These are phyloP conservation scores for Leishmania martiniquensis DNA, from an alignment of 208 protist species.

Conservation along the genomic window DNA sequence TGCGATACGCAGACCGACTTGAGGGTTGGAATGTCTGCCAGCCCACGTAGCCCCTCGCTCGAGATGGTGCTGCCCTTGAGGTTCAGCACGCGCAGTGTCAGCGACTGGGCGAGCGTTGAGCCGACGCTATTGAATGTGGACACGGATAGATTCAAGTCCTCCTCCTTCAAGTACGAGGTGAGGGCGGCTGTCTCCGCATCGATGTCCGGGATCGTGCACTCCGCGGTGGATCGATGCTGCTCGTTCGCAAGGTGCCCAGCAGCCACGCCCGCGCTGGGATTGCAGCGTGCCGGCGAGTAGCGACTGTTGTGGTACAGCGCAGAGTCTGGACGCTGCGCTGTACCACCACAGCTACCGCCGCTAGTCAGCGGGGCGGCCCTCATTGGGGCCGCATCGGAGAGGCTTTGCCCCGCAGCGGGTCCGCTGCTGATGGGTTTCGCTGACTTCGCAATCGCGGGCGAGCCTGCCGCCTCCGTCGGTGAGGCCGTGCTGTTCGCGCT, in stretches of 20 bases:
- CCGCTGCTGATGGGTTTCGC: neutral
- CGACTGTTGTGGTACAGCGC: conserved; percentile 23
- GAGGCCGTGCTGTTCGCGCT: neutral
- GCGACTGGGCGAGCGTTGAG: conserved; percentile 35
- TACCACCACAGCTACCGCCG: neutral
- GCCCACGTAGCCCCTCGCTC: conserved; percentile 51
- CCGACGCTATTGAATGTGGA: conserved; percentile 57
- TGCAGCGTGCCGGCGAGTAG: conserved; percentile 25
- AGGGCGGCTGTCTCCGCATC: conserved; percentile 34
- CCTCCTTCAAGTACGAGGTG: conserved; percentile 37
- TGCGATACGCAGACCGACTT: conserved; percentile 48
- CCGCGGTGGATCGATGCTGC: conserved; percentile 7
- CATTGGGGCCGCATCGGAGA: neutral
- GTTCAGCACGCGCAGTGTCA: conserved; percentile 49
- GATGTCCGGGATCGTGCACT: neutral
- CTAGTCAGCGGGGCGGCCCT: neutral
- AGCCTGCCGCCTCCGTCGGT: neutral
- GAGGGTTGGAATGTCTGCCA: conserved; percentile 50
- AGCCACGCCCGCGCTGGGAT: neutral
- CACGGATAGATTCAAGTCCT: conserved; percentile 60
- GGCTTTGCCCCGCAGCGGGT: neutral
- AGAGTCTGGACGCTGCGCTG: conserved; percentile 1
- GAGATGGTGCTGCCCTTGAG: conserved; percentile 51
- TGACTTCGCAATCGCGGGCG: neutral
- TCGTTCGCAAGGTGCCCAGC: neutral